Evolutionary conservation across 192 early-diverging fungal species (phyloP).

Genomic region (Gaertneriomyces sp.): DNA sequence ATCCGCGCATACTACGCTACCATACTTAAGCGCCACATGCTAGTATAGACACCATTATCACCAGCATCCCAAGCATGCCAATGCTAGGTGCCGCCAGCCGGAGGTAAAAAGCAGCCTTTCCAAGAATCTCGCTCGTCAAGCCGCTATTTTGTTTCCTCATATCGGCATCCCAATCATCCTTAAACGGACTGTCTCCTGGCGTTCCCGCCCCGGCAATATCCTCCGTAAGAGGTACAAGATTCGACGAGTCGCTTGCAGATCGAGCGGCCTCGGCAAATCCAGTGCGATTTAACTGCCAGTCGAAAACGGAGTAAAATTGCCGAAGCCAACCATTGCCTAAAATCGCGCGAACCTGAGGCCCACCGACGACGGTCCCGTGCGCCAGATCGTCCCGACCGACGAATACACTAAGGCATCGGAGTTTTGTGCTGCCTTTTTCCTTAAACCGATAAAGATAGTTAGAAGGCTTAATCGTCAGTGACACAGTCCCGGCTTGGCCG

Average conservation of each 20-base stretch:
- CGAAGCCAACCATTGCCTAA: slow-evolving; percentile 36
- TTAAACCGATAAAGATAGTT: background rate
- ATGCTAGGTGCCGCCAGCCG: no score
- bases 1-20: no score
- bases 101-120: no score
- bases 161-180: no score
- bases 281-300: slow-evolving; percentile 20
- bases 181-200: no score
- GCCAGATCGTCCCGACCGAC: slow-evolving; percentile 9
- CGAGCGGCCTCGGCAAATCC: slow-evolving; percentile 30
- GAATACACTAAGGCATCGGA: slow-evolving; percentile 9
- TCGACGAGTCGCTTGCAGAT: background rate
- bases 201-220: no score
- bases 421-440: no score
- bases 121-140: no score
- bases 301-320: slow-evolving; percentile 46
- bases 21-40: no score
- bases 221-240: background rate
- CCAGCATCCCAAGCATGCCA: no score
- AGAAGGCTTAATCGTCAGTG: slow-evolving; percentile 4
- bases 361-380: background rate
- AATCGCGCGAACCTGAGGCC: slow-evolving; percentile 17
- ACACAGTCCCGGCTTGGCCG: slow-evolving; percentile 4
- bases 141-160: no score
- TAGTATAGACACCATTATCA: no score